Conservation (phyloP, 208 protist genomes). For the Herpetomonas samuelpessoai region DNA sequence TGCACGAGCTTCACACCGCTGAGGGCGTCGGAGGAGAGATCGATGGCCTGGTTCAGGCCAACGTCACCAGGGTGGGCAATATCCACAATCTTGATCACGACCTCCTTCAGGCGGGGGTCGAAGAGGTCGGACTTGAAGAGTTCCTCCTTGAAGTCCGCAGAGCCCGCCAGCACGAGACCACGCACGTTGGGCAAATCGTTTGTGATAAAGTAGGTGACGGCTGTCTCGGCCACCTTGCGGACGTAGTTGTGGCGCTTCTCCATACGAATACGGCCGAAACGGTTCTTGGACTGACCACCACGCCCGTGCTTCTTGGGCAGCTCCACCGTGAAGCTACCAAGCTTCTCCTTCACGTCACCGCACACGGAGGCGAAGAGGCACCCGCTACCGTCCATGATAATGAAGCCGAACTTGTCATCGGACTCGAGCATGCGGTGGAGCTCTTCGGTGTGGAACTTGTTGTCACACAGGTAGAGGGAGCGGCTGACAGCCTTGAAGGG, state of each 20-base stretch:
- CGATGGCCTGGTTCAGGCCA: slow-evolving; percentile 99
- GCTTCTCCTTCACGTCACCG: slow-evolving; percentile 97
- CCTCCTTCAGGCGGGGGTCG: slow-evolving; percentile 96
- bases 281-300: slow-evolving; percentile 99
- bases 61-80: slow-evolving; percentile 99
- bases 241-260: slow-evolving; percentile 99
- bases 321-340: slow-evolving; percentile 99
- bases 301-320: slow-evolving; percentile 99
- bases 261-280: slow-evolving; percentile 99
- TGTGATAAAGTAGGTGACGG: slow-evolving; percentile 98
- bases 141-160: slow-evolving; percentile 99
- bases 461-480: slow-evolving; percentile 98
- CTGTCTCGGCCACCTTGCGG: slow-evolving; percentile 98
- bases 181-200: slow-evolving; percentile 98
- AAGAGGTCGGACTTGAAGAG: slow-evolving; percentile 97
- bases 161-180: slow-evolving; percentile 99
- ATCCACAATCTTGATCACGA: slow-evolving; percentile 99
- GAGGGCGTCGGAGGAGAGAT: slow-evolving; percentile 95
- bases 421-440: slow-evolving; percentile 97
- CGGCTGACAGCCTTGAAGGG: slow-evolving; percentile 99
- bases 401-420: slow-evolving; percentile 99
- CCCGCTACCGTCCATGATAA: slow-evolving; percentile 99
- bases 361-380: slow-evolving; percentile 97
- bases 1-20: slow-evolving; percentile 99
- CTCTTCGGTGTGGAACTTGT: slow-evolving; percentile 98